phyloP scores from a whole-genome alignment of 805 yeast species.

The Myxozyma vanderwaltii region DNA sequence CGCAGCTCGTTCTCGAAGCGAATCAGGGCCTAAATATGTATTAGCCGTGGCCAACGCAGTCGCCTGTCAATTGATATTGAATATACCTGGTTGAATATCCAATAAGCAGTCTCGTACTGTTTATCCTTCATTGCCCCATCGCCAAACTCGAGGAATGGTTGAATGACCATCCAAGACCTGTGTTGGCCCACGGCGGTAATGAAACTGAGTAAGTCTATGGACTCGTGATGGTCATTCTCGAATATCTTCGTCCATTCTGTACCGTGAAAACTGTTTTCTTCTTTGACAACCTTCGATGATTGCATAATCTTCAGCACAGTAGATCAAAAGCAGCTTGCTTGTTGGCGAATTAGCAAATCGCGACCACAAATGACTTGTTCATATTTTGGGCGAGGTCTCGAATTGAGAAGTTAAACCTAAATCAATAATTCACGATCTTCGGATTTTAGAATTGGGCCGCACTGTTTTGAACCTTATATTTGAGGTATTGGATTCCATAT shows the following conservation, averaged over 20 bases:
- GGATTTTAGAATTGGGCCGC: too few relatives aligned
- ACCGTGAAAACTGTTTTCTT: background rate
- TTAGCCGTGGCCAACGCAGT: too few relatives aligned
- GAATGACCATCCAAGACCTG: background rate
- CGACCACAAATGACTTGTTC: too few relatives aligned
- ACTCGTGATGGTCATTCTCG: background rate
- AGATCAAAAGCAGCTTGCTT: too few relatives aligned
- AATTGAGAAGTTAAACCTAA: too few relatives aligned
- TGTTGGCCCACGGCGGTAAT: background rate
- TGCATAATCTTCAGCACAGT: too few relatives aligned
- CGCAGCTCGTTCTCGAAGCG: background rate
- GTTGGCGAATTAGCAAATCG: too few relatives aligned
- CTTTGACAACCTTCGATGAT: background rate
- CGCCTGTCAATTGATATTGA: background rate
- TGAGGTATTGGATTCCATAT: too few relatives aligned
- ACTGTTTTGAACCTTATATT: too few relatives aligned
- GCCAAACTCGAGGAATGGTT: constrained; percentile 2
- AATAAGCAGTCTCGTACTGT: constrained; percentile 3
- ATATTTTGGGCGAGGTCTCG: too few relatives aligned
- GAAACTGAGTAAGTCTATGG: constrained; percentile 3
- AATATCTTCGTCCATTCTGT: constrained; percentile 1
- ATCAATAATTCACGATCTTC: too few relatives aligned
- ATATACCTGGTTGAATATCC: constrained; percentile 3
- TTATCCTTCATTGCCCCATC: background rate
- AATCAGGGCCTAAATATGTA: background rate